Base-by-base conservation (phyloP, 306 rosid genomes). In the Cucumis sativus region DNA sequence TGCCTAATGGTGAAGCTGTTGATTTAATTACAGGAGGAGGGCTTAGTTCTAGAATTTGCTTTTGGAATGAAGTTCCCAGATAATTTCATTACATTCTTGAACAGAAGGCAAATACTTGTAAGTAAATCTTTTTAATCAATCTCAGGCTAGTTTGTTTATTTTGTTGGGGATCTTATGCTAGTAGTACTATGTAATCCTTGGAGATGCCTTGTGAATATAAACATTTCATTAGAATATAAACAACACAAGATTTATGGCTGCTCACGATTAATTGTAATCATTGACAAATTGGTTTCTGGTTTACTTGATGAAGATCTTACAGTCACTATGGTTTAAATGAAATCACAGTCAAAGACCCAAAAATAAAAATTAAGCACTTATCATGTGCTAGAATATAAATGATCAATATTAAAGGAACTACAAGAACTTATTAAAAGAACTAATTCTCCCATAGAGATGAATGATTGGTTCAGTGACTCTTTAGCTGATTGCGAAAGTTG, bases 161-260 rank as follows among this genome's bases (percentile, higher is more conserved):
- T 78, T 83, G 61, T 77, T 76, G 83, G 79, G 85, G 83, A 83
- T 87, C 82, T 79, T 75, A 60, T 84, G 77, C 78, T 83, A 80
- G 85, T 83, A 80, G 85, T 79, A 81, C 82, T 82, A 79, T 82
- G 85, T 79, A 81, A 66, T 82, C 79, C 79, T 81, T 71, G 65
- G 81, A 80, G 83, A 79, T 90, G 89, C 80, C 79, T 86, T 89
- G 89, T 78, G 88, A 84, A 80, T 89, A 92, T 83, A 85, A 67
- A 82, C 76, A 72, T 28, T 72, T 51, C 61, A 51, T 72, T 28
- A 72, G 61, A 72, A 72, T 73, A 73, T 73, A 17, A 73, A 55
- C 77, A 54, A 73, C 63, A 30, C 57, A 1, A 13, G 45, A 72
- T 72, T 43, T 72, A 49, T 18, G 41, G 11, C 51, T 66, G 0